phyloP scores from a whole-genome alignment of 345 rosid genomes.

The Sonneratia alba region DNA sequence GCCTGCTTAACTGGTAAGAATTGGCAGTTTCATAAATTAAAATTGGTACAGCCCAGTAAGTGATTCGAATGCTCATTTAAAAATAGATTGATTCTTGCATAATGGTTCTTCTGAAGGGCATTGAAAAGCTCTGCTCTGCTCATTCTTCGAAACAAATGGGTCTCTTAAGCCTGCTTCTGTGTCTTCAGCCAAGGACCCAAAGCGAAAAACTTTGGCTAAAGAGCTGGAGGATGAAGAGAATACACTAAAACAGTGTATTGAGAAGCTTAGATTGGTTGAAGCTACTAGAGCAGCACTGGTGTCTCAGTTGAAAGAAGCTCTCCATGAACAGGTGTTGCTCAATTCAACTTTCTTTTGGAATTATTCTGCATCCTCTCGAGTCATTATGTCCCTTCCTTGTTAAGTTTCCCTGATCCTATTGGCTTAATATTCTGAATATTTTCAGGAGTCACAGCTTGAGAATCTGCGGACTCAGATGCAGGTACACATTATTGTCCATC shows the following conservation, averaged over 20 bases:
- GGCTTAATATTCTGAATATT: conserved; percentile 5
- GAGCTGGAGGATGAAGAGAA: conserved; percentile 73
- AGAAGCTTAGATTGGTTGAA: conserved; percentile 78
- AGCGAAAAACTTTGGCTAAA: conserved; percentile 47
- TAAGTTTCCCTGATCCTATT: neutral
- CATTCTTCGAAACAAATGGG: neutral
- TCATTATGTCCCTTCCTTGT: conserved; percentile 1
- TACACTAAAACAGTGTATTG: conserved; percentile 55
- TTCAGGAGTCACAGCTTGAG: conserved; percentile 80
- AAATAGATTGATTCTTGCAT: neutral
- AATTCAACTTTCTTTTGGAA: neutral
- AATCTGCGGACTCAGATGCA: conserved; percentile 75
- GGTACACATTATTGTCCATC: conserved; percentile 22
- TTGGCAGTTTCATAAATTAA: neutral
- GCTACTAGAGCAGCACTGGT: conserved; percentile 63
- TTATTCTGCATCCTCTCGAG: neutral
- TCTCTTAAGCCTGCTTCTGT: conserved; percentile 9
- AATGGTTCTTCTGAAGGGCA: neutral
- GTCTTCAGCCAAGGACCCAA: conserved; percentile 50
- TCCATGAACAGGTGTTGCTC: conserved; percentile 56
- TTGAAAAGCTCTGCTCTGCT: neutral
- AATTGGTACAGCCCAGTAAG: neutral
- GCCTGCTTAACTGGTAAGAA: conserved; percentile 53
- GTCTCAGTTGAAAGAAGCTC: conserved; percentile 72
- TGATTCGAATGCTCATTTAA: neutral